These are phyloP conservation scores for Skeletonema costatum DNA, from an alignment of 108 stramenopile genomes.

Conservation along the genomic window DNA sequence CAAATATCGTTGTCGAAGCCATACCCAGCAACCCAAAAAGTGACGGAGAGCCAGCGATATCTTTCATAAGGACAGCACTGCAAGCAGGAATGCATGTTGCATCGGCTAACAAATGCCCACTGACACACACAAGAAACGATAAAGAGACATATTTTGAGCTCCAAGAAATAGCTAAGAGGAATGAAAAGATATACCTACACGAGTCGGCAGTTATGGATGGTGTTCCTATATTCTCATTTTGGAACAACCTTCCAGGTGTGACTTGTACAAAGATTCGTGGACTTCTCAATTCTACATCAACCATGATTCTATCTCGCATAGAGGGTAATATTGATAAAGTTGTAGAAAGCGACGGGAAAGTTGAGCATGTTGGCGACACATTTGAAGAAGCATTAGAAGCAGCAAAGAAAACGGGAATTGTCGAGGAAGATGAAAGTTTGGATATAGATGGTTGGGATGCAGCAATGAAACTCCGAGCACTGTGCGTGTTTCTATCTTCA, in stretches of 20 bases:
- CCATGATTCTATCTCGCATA: slow-evolving; percentile 34
- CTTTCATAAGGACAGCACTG: slow-evolving; percentile 23
- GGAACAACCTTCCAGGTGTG: slow-evolving; percentile 23
- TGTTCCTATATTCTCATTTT: slow-evolving; percentile 30
- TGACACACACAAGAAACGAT: slow-evolving; percentile 2
- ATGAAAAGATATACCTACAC: slow-evolving; percentile 20
- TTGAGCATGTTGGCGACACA: slow-evolving; percentile 3
- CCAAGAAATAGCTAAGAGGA: slow-evolving; percentile 3
- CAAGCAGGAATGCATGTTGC: slow-evolving; percentile 24
- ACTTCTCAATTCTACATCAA: slow-evolving; percentile 33
- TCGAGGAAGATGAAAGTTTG: slow-evolving; percentile 41
- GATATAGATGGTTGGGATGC: slow-evolving; percentile 48
- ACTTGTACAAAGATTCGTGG: slow-evolving; percentile 14
- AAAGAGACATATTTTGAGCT: slow-evolving; percentile 28
- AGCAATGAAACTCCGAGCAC: slow-evolving; percentile 37
- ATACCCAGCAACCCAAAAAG: slow-evolving; percentile 30
- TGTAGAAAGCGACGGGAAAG: not conserved
- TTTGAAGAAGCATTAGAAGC: slow-evolving; percentile 25
- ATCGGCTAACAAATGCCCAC: slow-evolving; percentile 31
- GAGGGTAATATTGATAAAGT: slow-evolving; percentile 14
- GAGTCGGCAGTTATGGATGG: slow-evolving; percentile 46
- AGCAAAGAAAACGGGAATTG: slow-evolving; percentile 38
- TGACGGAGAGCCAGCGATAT: slow-evolving; percentile 26
- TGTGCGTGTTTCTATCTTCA: slow-evolving; percentile 32
- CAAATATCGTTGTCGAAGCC: slow-evolving; percentile 41